Evolutionary conservation across 345 rosid species (phyloP), one percentile per base, ranked within the genome.

Genomic region (Punica granatum): DNA sequence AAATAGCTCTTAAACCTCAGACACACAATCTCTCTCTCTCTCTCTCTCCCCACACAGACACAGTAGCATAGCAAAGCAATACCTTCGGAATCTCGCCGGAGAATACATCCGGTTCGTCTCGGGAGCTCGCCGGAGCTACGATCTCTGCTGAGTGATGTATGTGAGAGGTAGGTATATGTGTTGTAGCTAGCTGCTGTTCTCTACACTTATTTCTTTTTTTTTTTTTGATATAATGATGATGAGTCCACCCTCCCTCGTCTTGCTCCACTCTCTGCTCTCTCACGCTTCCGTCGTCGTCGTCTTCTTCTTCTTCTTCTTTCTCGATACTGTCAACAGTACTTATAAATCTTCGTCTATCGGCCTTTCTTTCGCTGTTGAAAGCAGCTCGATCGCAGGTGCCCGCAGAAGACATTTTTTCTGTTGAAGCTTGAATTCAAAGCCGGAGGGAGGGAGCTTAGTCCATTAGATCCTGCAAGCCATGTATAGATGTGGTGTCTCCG

Each of bases 41-140:
- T 15, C 35, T 58, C 32, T 28, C 19, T 30, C 37, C 31, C 36
- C 6, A 14, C 36, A 15, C 11, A 49, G 13, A 1, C n/a, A n/a
- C 7, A 53, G 30, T 26, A 21, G 32, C 8, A 56, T 26, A 25
- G 14, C 26, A 56, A 3, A 4, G 21, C 21, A 26, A 10, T 18
- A 9, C 3, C 19, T 60, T 25, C 65, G 43, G 43, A 62, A 34
- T 35, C 43, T 62, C 65, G 43, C 65, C 65, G 65, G 65, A 34
- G 25, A 35, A 62, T 5, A 3, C 21, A 14, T 14, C 58, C 58
- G 58, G 28, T 9, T 25, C 11, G 7, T 49, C 6, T n/a, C 56
- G 11, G n/a, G 7, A 3, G 6, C 28, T 49, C 0, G 8, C 7
- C 56, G 56, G 26, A 49, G 56, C 56, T 2, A 21, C 56, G 1